phyloP scores from a whole-genome alignment of 2,329 filamentous ascomycete species.

The Botrytis tulipae region DNA sequence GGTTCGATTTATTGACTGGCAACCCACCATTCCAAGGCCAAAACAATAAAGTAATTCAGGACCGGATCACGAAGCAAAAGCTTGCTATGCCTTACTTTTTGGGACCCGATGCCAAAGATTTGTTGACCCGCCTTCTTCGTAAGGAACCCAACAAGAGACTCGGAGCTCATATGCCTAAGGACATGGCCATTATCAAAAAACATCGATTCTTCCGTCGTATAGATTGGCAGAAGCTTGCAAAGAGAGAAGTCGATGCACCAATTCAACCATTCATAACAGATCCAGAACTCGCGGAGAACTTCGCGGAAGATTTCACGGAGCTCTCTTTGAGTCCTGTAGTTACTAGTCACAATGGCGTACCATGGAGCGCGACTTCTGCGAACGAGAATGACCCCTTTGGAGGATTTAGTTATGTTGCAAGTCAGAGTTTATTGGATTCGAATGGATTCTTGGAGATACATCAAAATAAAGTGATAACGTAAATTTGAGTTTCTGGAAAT shows the following conservation, averaged over 20 bases:
- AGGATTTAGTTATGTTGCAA: conserved; percentile 41
- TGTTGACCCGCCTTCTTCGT: conserved; percentile 82
- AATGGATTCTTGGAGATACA: conserved; percentile 30
- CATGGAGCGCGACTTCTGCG: conserved; percentile 29
- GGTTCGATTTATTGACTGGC: conserved; percentile 89
- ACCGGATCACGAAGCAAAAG: conserved; percentile 94
- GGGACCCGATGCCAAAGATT: conserved; percentile 86
- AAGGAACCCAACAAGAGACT: conserved; percentile 92
- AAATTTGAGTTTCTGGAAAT: not conserved
- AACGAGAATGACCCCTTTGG: conserved; percentile 37
- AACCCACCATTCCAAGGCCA: conserved; percentile 85
- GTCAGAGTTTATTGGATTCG: conserved; percentile 38
- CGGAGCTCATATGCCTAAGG: conserved; percentile 84
- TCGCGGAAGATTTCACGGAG: conserved; percentile 86
- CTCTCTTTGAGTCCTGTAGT: conserved; percentile 74
- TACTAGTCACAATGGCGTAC: conserved; percentile 35
- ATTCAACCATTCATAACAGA: conserved; percentile 94
- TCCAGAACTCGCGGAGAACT: conserved; percentile 95
- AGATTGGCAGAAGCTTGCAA: conserved; percentile 85
- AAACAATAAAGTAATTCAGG: conserved; percentile 92
- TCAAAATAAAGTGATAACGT: conserved; percentile 23
- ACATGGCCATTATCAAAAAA: conserved; percentile 79
- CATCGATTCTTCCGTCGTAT: conserved; percentile 98
- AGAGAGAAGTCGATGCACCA: conserved; percentile 79
- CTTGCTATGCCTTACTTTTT: conserved; percentile 86